Evolutionary conservation across 345 rosid genomes (phyloP).

Genomic region (Melaleuca alternifolia): DNA sequence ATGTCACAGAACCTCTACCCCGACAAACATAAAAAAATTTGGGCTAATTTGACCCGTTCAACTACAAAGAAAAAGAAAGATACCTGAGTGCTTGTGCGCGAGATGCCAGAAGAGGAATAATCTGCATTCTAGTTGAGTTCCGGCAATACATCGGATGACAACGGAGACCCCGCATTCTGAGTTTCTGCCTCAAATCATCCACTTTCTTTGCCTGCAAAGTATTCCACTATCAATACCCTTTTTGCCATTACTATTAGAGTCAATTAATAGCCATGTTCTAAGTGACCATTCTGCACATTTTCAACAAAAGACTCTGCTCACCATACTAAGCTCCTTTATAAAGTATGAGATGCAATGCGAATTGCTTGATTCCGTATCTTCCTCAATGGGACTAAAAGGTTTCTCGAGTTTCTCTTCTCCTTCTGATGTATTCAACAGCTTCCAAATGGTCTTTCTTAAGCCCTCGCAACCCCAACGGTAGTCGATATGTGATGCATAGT

Average conservation of each 20-base stretch:
- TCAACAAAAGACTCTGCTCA: slow-evolving; percentile 1
- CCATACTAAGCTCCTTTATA: slow-evolving; percentile 59
- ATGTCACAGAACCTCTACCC: not conserved
- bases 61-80: not conserved
- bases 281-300: not conserved
- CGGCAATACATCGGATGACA: slow-evolving; percentile 97
- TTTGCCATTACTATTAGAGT: not conserved
- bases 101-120: slow-evolving; percentile 87
- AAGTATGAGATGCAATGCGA: slow-evolving; percentile 64
- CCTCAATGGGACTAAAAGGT: slow-evolving; percentile 40
- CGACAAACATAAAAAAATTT: not conserved
- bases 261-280: not conserved
- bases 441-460: slow-evolving; percentile 82
- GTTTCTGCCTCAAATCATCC: slow-evolving; percentile 89
- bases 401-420: slow-evolving; percentile 26
- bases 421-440: slow-evolving; percentile 60
- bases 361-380: slow-evolving; percentile 53
- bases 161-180: slow-evolving; percentile 89
- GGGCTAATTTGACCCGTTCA: not conserved
- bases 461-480: slow-evolving; percentile 92
- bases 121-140: slow-evolving; percentile 66
- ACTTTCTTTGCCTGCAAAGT: slow-evolving; percentile 53
- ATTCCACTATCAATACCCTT: slow-evolving; percentile 1
- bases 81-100: slow-evolving; percentile 95
- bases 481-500: slow-evolving; percentile 77